Evolutionary conservation across 2,329 filamentous ascomycete genomes (phyloP), one percentile per base, ranked within the genome.

Genomic region (Capronia americana): DNA sequence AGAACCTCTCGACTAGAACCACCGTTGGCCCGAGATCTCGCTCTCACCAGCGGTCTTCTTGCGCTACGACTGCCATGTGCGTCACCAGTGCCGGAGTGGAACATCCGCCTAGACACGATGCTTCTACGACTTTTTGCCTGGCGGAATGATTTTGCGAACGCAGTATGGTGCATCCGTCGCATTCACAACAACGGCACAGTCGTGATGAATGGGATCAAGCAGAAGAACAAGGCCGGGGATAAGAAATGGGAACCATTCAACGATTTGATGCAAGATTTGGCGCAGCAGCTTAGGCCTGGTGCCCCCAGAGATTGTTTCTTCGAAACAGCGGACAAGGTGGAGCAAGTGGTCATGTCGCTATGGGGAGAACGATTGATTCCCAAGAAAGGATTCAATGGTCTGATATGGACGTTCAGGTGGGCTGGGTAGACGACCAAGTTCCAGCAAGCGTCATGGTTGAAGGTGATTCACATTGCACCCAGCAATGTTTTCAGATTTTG

Each of bases 391-490:
- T 70, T 67, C 26, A 63, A 60, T 41, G 67, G 69, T 2, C 48
- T 70, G 28, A 67, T 70, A 44, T 70, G 69, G 69, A 70, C 66
- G 23, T 70, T 70, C 50, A 54, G 69, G 14, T 70, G 69, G 69
- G 69, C 69, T 23, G 60, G 32, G 8, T 62, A 58, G 57, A 54
- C 14, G 20, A 51, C 20, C 20, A 14, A 11, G 20, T 24, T 20
- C 24, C 23, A 26, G 17, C 24, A 12, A 26, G 14, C 20, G 23
- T 24, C 23, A 10, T 12, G 48, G 20, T 8, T 28, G 20, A 24
- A 51, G 48, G 48, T 51, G 28, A 20, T 17, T 34, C 17, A 4
- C 28, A 14, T 32, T 11, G 28, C 3, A 6, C 26, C 48, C 4
- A 26, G 23, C 14, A 20, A 12, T 26, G 10, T 28, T 17, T 53